Percentiles rank a stretch among this genome's conserved stretches.
These are phyloP conservation scores for Balansia obtecta DNA, from an alignment of 2,329 filamentous ascomycete species.

Conservation along the genomic window DNA sequence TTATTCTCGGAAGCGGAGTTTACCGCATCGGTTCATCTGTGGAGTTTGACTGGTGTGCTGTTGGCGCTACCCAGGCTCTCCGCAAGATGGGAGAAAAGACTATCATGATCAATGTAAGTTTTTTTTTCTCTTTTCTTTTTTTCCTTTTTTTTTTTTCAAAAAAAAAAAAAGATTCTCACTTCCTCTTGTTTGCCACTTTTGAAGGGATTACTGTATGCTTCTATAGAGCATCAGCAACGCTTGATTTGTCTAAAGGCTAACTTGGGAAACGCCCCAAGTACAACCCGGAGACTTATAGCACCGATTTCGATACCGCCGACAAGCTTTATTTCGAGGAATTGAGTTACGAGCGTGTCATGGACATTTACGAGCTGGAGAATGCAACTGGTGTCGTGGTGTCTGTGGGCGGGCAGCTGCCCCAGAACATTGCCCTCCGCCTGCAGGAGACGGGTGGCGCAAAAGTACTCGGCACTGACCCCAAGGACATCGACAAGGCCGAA, in stretches of 20 bases:
- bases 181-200: background rate
- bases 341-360: constrained; percentile 95
- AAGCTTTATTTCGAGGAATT: constrained; percentile 95
- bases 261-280: constrained; percentile 25
- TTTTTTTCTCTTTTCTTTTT: too few relatives aligned
- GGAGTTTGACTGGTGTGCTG: constrained; percentile 97
- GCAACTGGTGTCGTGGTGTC: constrained; percentile 85
- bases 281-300: constrained; percentile 70
- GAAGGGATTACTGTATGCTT: background rate
- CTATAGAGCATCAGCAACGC: too few relatives aligned
- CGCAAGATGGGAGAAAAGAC: constrained; percentile 89
- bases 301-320: constrained; percentile 82
- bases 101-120: constrained; percentile 77
- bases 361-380: constrained; percentile 89
- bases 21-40: constrained; percentile 97
- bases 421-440: constrained; percentile 91
- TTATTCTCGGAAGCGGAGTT: constrained; percentile 87
- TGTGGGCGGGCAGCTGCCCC: constrained; percentile 88
- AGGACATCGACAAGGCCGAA: constrained; percentile 95
- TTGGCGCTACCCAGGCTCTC: constrained; percentile 75
- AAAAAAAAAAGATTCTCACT: too few relatives aligned
- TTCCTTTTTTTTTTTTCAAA: too few relatives aligned
- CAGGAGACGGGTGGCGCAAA: constrained; percentile 86
- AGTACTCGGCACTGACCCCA: constrained; percentile 82
- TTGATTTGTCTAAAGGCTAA: background rate